These are phyloP conservation scores for Chalciporus sphaerocephalus DNA, from an alignment of 768 basidiomycete species.

Conservation along the genomic window DNA sequence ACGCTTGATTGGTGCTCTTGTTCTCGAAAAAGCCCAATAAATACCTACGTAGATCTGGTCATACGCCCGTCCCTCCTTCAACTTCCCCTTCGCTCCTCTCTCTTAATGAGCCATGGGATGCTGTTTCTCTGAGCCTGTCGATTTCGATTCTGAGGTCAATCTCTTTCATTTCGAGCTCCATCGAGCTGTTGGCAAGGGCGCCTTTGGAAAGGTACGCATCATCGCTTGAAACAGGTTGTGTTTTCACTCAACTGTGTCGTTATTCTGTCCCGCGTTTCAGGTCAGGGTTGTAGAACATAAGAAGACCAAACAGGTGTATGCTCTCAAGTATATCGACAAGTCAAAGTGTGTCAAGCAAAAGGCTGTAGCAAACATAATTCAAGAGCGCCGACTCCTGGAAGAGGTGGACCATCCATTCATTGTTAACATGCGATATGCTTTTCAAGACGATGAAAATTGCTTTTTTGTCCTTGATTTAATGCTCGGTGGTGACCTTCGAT, in stretches of 20 bases:
- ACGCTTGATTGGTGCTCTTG: too few relatives aligned
- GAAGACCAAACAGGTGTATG: slow-evolving; percentile 84
- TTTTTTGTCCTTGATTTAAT: slow-evolving; percentile 97
- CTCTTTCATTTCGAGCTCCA: slow-evolving; percentile 97
- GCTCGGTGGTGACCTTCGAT: slow-evolving; percentile 91
- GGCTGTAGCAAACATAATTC: slow-evolving; percentile 88
- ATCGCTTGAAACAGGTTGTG: too few relatives aligned
- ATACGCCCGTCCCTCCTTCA: slow-evolving; percentile 21
- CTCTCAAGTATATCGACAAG: slow-evolving; percentile 98
- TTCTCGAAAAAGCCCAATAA: slow-evolving; percentile 27
- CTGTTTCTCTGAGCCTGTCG: slow-evolving; percentile 68
- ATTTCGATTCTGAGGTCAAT: slow-evolving; percentile 79
- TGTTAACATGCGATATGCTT: slow-evolving; percentile 89
- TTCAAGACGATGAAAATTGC: slow-evolving; percentile 96
- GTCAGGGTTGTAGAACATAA: slow-evolving; percentile 98
- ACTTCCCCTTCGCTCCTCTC: slow-evolving; percentile 31
- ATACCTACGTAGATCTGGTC: slow-evolving; percentile 24
- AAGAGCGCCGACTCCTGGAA: slow-evolving; percentile 88
- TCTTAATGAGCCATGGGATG: slow-evolving; percentile 52
- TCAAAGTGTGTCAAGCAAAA: slow-evolving; percentile 85
- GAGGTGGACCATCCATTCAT: slow-evolving; percentile 92
- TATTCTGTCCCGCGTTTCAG: slow-evolving; percentile 35
- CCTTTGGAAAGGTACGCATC: slow-evolving; percentile 86
- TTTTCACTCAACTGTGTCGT: slow-evolving; percentile 2
- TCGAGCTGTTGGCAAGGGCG: slow-evolving; percentile 92